Base-by-base conservation (phyloP, 2,329 filamentous ascomycete genomes). In the Stagonosporopsis tanaceti region DNA sequence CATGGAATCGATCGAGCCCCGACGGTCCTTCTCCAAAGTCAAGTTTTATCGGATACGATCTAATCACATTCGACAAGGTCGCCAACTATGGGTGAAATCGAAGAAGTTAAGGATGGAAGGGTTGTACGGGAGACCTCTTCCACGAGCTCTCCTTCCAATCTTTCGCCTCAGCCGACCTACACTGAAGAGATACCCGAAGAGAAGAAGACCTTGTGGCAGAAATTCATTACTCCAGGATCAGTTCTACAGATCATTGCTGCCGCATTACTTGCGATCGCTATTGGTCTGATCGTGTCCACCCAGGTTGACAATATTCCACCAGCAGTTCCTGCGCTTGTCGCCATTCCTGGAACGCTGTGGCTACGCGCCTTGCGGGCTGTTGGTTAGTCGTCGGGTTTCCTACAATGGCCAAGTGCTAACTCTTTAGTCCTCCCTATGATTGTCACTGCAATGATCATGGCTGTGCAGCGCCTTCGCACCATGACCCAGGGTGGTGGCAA, bases 311-410 rank as follows among this genome's bases (percentile, higher is more conserved):
- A 78, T 1, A 74, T 84, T 3, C 81, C 81, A 0, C 70, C 75
- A 5, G 76, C 79, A 1, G 80, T 74, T 1, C 71, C 73, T 1
- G 75, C 74, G 1, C 66, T 84, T 44, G 66, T 82, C n/a, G 76
- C 71, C 6, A 83, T 84, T 53, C 81, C 80, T 1, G 82, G 82
- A 28, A 72, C 72, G 11, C 73, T 84, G 4, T 85, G 82, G 82
- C 62, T 85, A 53, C 76, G 83, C 2, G 77, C 79, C 20, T 73
- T 85, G 20, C 78, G 79, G 53, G 81, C 81, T 20, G 79, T 82
- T 12, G 80, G 81, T 81, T 67, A 59, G 78, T 76, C 4, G 17
- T 11, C 4, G 11, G 9, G 6, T 4, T 7, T 14, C 4, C 35
- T 17, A 17, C 12, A 5, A 12, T 9, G 11, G n/a, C 11, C 17